A percentile compares a stretch with the other conserved stretches of the same genome.
Conservation (phyloP, 2,329 filamentous ascomycete species). For the Aspergillus transmontanensis region DNA sequence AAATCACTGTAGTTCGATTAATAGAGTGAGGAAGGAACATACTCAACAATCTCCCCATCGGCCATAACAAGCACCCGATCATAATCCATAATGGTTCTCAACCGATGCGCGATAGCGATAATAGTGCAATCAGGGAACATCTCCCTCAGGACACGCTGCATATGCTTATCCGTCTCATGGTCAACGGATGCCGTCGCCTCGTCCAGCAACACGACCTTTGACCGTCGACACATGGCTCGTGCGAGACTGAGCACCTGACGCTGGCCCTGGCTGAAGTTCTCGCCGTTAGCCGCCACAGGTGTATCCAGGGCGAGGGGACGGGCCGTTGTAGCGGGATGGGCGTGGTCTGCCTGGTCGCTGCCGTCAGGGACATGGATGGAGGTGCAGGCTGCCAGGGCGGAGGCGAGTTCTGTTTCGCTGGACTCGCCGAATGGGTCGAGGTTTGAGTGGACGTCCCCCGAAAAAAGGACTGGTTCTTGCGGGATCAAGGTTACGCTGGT, state of each 20-base stretch:
- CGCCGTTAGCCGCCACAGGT: slow-evolving; percentile 58
- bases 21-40: slow-evolving; percentile 15
- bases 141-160: slow-evolving; percentile 59
- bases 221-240: slow-evolving; percentile 61
- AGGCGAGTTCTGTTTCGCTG: slow-evolving; percentile 48
- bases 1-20: background rate
- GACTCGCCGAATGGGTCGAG: slow-evolving; percentile 61
- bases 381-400: slow-evolving; percentile 32
- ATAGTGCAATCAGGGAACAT: slow-evolving; percentile 60
- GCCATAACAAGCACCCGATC: slow-evolving; percentile 62
- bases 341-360: slow-evolving; percentile 18
- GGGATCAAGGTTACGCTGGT: slow-evolving; percentile 61
- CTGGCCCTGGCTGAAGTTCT: slow-evolving; percentile 56
- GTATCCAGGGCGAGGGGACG: slow-evolving; percentile 47
- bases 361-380: slow-evolving; percentile 35
- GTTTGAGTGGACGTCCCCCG: slow-evolving; percentile 60
- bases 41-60: slow-evolving; percentile 57
- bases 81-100: slow-evolving; percentile 66
- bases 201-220: slow-evolving; percentile 61
- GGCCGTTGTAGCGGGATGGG: slow-evolving; percentile 8
- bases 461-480: slow-evolving; percentile 62
- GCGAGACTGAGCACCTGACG: slow-evolving; percentile 64
- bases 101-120: slow-evolving; percentile 67
- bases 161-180: slow-evolving; percentile 58
- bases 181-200: slow-evolving; percentile 68